Percentiles rank a stretch among this genome's conserved stretches.
Evolutionary conservation across 306 rosid species (phyloP).

Genomic region (Betula pendula): DNA sequence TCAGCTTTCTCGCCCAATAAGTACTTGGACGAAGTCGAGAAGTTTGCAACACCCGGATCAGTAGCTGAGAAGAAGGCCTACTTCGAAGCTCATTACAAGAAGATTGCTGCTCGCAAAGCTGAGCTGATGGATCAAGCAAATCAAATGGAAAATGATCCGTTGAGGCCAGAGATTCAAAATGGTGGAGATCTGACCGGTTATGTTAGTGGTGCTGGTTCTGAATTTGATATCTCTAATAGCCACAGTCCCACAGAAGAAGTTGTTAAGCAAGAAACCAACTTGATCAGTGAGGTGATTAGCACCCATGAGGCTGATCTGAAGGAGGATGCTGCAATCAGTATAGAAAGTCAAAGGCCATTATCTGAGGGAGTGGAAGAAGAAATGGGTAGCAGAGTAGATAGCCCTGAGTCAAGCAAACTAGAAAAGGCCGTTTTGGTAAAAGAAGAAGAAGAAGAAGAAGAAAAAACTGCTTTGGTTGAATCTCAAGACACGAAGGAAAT

Average conservation of each 20-base stretch:
- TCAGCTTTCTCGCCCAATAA: conserved; percentile 88
- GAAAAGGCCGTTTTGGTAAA: conserved; percentile 40
- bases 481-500: conserved; percentile 45
- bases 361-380: conserved; percentile 45
- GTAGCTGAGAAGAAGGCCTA: conserved; percentile 94
- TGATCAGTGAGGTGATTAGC: conserved; percentile 33
- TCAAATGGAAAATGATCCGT: conserved; percentile 40
- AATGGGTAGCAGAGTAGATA: conserved; percentile 31
- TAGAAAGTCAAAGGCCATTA: conserved; percentile 35
- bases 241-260: conserved; percentile 27
- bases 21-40: conserved; percentile 96
- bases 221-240: conserved; percentile 30
- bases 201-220: conserved; percentile 30
- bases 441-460: conserved; percentile 37
- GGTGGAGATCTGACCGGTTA: conserved; percentile 45
- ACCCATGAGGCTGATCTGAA: conserved; percentile 31
- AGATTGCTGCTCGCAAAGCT: conserved; percentile 83
- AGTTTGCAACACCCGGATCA: conserved; percentile 94
- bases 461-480: conserved; percentile 34
- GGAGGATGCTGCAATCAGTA: conserved; percentile 39
- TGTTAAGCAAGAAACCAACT: conserved; percentile 27
- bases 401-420: conserved; percentile 40
- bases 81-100: conserved; percentile 96
- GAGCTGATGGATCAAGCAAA: conserved; percentile 70
- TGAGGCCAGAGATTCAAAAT: conserved; percentile 44